Percentiles rank a stretch among this genome's conserved stretches.
Conservation (phyloP, 148 eudicot species). For the Amaranthus palmeri region DNA sequence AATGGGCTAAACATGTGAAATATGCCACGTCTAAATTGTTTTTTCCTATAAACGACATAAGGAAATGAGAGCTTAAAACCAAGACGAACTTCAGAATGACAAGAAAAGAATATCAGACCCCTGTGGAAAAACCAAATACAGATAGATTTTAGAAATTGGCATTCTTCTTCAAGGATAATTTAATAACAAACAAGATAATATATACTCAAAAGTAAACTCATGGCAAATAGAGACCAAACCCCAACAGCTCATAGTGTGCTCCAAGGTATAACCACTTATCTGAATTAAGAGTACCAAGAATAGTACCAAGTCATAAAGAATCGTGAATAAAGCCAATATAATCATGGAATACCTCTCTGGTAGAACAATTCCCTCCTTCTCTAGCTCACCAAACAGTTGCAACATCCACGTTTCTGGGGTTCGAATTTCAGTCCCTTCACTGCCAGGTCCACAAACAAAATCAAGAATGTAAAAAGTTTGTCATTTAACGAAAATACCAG, state of each 20-base stretch:
- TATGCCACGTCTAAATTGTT: background rate
- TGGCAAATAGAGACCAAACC: background rate
- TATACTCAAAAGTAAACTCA: background rate
- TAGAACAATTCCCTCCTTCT: conserved; percentile 48
- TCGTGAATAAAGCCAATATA: background rate
- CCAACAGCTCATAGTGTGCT: background rate
- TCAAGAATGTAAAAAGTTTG: conserved; percentile 1
- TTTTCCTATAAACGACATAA: background rate
- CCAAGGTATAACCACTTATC: conserved; percentile 5
- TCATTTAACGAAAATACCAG: background rate
- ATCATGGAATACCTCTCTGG: conserved; percentile 45
- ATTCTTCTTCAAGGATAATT: background rate
- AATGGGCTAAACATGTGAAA: conserved; percentile 1
- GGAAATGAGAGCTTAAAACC: background rate
- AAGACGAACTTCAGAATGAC: background rate
- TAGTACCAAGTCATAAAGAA: background rate
- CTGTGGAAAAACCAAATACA: background rate
- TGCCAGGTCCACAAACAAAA: conserved; percentile 24
- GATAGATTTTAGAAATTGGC: background rate
- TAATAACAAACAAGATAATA: background rate
- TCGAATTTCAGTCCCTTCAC: conserved; percentile 18
- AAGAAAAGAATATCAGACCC: background rate
- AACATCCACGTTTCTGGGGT: conserved; percentile 36
- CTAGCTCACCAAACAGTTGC: conserved; percentile 42
- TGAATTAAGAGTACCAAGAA: background rate